Base-by-base conservation (phyloP, 1,139 yeast genomes). In the Scheffersomyces quercinus region DNA sequence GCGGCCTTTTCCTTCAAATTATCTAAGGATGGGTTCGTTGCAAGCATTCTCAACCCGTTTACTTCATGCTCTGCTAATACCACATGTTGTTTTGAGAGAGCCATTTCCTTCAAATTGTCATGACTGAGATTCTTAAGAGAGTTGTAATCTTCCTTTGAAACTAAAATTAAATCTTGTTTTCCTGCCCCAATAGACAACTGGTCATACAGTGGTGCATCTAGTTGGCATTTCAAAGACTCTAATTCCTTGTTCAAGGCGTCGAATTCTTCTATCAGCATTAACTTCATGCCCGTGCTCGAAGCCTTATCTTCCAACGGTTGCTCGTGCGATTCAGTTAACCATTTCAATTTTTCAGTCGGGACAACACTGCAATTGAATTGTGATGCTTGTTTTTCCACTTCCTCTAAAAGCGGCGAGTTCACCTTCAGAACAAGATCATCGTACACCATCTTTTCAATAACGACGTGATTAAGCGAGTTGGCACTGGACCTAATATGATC, bases 291-390 rank as follows among this genome's bases (percentile, higher is more conserved):
- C 10, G 41, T 34, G 33, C 46, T 43, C 14, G 44, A 43, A 3
- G 67, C 68, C 40, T 52, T 57, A 2, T 50, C 39, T 28, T 60
- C 60, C 29, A 65, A 46, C 4, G 64, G 34, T 37, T 60, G 60
- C 6, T 47, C 44, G 3, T 51, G 39, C 4, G 38, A 35, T 3
- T 40, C 26, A 35, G 44, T 14, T 37, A 49, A 39, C 12, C 37
- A 36, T 29, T 43, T 45, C 31, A 47, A 49, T 10, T 56, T 58
- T 5, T 42, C 49, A 28, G 43, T 42, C 3, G 55, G 47, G 7
- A 60, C 28, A n/a, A 56, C 55, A 10, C 7, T 14, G 13, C 35
- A 31, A 31, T 14, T 11, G 24, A 31, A 31, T 13, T 31, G 14
- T n/a, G 35, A 14, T 10, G 24, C 35, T 5, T 14, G 35, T 3